phyloP scores from a whole-genome alignment of 140 eudicot species.

The Cichorium intybus region DNA sequence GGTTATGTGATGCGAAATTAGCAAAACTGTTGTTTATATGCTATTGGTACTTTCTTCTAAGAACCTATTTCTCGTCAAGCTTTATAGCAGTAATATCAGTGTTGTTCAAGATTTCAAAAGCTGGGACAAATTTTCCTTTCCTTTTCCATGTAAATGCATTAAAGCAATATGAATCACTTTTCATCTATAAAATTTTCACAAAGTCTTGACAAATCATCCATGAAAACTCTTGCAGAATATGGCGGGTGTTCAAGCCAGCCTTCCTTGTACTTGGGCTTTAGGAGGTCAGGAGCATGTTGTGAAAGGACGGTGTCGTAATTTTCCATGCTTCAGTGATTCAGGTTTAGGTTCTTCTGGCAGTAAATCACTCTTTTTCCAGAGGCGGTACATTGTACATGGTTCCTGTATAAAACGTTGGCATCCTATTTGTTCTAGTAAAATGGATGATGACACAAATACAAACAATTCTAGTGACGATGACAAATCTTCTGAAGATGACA shows the following conservation, averaged over 20 bases:
- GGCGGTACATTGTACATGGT: slow-evolving; percentile 33
- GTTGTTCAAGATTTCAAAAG: too few relatives aligned
- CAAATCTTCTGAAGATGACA: slow-evolving; percentile 35
- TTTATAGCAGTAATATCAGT: too few relatives aligned
- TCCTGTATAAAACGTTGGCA: slow-evolving; percentile 31
- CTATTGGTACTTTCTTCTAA: too few relatives aligned
- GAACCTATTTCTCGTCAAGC: too few relatives aligned
- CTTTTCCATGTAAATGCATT: too few relatives aligned
- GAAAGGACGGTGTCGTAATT: slow-evolving; percentile 32
- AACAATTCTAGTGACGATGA: slow-evolving; percentile 45
- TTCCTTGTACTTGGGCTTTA: slow-evolving; percentile 53
- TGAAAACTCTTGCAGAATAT: slow-evolving; percentile 35
- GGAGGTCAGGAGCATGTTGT: slow-evolving; percentile 40
- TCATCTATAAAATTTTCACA: neutral
- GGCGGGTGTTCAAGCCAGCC: slow-evolving; percentile 61
- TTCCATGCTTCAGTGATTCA: slow-evolving; percentile 38
- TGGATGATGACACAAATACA: slow-evolving; percentile 46
- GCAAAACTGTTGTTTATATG: too few relatives aligned
- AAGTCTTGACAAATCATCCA: slow-evolving; percentile 5
- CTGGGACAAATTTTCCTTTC: too few relatives aligned
- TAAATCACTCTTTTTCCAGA: slow-evolving; percentile 33
- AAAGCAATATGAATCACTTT: neutral
- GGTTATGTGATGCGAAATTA: too few relatives aligned
- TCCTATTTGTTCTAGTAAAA: slow-evolving; percentile 49
- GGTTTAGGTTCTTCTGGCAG: slow-evolving; percentile 42